Conservation (phyloP, 2,329 filamentous ascomycete species). For the Penicillium polonicum region DNA sequence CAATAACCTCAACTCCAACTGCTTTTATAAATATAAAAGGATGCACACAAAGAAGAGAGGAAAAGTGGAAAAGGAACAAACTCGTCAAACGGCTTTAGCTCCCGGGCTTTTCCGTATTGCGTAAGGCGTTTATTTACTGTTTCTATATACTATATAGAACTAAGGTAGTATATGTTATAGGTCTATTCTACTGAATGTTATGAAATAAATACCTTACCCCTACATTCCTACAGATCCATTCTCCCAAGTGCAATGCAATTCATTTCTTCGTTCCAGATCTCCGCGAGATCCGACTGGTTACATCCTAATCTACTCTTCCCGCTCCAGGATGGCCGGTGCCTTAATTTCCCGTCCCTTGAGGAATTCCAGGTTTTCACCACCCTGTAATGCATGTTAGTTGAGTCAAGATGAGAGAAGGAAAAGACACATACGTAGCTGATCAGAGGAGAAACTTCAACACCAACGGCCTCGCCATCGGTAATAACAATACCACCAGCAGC, state of each 20-base stretch:
- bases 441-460: slow-evolving; percentile 87
- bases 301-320: slow-evolving; percentile 45
- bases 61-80: slow-evolving; percentile 23
- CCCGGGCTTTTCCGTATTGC: slow-evolving; percentile 42
- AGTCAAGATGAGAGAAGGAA: neutral
- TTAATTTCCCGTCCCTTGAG: slow-evolving; percentile 60
- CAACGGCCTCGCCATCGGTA: slow-evolving; percentile 59
- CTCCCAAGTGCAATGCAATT: slow-evolving; percentile 14
- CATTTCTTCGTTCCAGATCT: slow-evolving; percentile 24
- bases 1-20: slow-evolving; percentile 8
- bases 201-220: slow-evolving; percentile 2
- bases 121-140: slow-evolving; percentile 25
- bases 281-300: slow-evolving; percentile 4
- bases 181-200: neutral
- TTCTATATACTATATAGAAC: neutral
- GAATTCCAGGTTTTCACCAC: slow-evolving; percentile 63
- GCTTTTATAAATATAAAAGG: slow-evolving; percentile 5
- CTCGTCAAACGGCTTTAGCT: slow-evolving; percentile 35
- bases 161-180: too few relatives aligned
- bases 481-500: slow-evolving; percentile 73
- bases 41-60: slow-evolving; percentile 12
- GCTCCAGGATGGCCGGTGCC: slow-evolving; percentile 64
- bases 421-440: slow-evolving; percentile 83
- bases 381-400: slow-evolving; percentile 41
- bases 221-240: slow-evolving; percentile 23